These are phyloP conservation scores for Cyclocybe cylindracea DNA, from an alignment of 768 basidiomycete species.

Conservation along the genomic window DNA sequence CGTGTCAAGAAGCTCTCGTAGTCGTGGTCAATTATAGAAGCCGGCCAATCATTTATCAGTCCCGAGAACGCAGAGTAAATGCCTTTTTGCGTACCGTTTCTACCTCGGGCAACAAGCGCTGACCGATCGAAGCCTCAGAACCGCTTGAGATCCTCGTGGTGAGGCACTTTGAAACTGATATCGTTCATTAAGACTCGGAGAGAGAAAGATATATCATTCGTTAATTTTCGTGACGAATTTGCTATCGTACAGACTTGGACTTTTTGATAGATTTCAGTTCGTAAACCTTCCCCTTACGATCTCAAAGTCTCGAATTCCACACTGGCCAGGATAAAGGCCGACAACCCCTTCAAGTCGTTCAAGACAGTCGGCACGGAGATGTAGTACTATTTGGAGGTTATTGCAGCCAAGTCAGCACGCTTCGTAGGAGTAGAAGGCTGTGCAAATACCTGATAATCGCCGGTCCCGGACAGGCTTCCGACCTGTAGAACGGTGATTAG, in stretches of 20 bases:
- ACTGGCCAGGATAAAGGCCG: conserved; percentile 48
- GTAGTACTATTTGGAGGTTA: conserved; percentile 37
- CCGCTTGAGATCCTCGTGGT: too few species aligned
- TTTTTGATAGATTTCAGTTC: too few species aligned
- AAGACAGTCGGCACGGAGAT: conserved; percentile 36
- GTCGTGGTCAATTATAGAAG: too few species aligned
- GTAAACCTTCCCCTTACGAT: too few species aligned
- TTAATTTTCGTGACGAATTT: not conserved
- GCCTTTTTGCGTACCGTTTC: too few species aligned
- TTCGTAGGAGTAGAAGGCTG: not conserved
- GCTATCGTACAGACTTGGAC: not conserved
- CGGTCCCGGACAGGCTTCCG: conserved; percentile 38
- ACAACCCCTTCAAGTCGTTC: conserved; percentile 49
- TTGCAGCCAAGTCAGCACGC: not conserved
- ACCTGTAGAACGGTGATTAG: conserved; percentile 27
- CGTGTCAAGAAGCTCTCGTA: too few species aligned
- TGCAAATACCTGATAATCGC: conserved; percentile 36
- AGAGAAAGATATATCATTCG: not conserved
- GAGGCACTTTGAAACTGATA: too few species aligned
- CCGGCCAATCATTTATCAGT: too few species aligned
- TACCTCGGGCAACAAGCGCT: too few species aligned
- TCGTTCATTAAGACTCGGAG: too few species aligned
- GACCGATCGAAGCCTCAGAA: too few species aligned
- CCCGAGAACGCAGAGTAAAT: too few species aligned
- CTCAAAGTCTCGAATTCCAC: conserved; percentile 35